These are phyloP conservation scores for Yarrowia phangngaensis DNA, from an alignment of 805 yeast genomes.

Conservation along the genomic window DNA sequence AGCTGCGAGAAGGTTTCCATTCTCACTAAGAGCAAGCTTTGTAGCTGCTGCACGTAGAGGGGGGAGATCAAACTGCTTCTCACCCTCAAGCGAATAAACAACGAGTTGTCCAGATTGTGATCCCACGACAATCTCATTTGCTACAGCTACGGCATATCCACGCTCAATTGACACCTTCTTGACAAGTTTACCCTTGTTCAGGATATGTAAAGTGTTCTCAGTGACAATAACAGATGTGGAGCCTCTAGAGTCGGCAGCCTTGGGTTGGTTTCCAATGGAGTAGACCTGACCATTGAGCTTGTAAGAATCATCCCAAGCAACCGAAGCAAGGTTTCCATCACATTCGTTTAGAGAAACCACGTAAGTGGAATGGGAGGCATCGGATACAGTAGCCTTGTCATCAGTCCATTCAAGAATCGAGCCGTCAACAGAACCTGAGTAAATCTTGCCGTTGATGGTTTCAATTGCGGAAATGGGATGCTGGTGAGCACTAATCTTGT, in stretches of 20 bases:
- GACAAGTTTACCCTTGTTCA: constrained; percentile 35
- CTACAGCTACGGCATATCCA: constrained; percentile 48
- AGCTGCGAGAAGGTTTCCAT: constrained; percentile 65
- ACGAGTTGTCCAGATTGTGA: constrained; percentile 36
- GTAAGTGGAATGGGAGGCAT: constrained; percentile 57
- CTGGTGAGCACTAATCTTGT: constrained; percentile 66
- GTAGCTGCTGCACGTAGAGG: constrained; percentile 61
- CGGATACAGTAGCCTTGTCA: constrained; percentile 26
- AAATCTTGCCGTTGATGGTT: constrained; percentile 34
- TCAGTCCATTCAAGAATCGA: constrained; percentile 55
- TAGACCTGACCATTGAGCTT: constrained; percentile 40
- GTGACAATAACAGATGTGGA: constrained; percentile 46
- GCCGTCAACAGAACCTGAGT: constrained; percentile 84
- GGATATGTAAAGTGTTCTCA: constrained; percentile 44
- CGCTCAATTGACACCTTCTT: constrained; percentile 40
- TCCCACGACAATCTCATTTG: constrained; percentile 48
- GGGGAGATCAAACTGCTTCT: constrained; percentile 37
- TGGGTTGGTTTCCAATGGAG: constrained; percentile 50
- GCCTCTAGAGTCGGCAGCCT: constrained; percentile 42
- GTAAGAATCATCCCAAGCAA: constrained; percentile 87
- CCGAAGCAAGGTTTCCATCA: constrained; percentile 45
- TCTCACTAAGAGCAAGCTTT: constrained; percentile 63
- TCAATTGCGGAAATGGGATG: constrained; percentile 65
- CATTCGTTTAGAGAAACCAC: constrained; percentile 43
- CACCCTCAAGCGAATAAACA: constrained; percentile 6